Evolutionary conservation across 2,329 filamentous ascomycete species (phyloP).

Genomic region (Diaporthe destruens): DNA sequence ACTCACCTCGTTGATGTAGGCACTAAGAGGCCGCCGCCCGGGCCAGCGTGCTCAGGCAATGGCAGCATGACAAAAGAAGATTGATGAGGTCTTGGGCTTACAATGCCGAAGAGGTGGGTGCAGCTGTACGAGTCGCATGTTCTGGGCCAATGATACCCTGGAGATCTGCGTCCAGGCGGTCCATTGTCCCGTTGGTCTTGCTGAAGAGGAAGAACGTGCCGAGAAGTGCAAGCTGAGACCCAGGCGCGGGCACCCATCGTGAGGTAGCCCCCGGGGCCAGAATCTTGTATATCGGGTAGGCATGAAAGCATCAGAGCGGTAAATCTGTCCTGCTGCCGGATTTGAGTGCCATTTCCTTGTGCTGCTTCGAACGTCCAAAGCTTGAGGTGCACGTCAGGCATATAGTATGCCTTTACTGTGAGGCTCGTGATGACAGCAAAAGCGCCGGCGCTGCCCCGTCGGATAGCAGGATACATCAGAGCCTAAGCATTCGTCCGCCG

Average conservation of each 20-base stretch:
- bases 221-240: neutral
- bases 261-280: neutral
- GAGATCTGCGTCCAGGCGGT: neutral
- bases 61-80: neutral
- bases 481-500: too few species aligned
- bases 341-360: neutral
- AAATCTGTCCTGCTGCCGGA: neutral
- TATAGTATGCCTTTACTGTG: neutral
- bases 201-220: neutral
- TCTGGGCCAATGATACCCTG: neutral
- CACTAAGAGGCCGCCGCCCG: neutral
- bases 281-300: neutral
- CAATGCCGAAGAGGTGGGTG: neutral
- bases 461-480: too few species aligned
- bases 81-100: neutral
- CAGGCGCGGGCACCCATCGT: neutral
- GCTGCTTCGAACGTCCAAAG: neutral
- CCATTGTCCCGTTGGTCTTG: constrained; percentile 3
- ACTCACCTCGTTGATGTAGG: neutral
- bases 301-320: neutral
- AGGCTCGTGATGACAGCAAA: neutral
- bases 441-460: too few species aligned
- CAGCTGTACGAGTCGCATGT: neutral
- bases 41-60: neutral
- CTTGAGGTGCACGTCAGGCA: neutral